Base-by-base conservation (phyloP, 148 eudicot species). In the Rheum nobile region DNA sequence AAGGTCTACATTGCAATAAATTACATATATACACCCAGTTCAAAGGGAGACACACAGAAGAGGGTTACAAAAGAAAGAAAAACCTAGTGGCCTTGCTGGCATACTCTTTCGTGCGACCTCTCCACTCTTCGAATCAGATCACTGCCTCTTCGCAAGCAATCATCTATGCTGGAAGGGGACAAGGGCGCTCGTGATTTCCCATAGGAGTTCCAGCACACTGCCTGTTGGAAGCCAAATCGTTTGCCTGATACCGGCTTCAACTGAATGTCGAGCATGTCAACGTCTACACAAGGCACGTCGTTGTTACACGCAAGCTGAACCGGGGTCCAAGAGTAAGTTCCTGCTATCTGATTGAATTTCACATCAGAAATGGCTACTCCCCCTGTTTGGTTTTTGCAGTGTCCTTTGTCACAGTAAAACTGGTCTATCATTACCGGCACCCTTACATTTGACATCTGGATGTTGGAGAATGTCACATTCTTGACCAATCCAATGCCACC, bases 401-500 rank as follows among this genome's bases (percentile, higher is more conserved):
- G 44, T 6, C 50, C 24, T 41, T 87, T 85, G 78, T 90, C 88
- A 68, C 97, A 92, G 31, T 92, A 92, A 80, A 84, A 92, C 72
- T 90, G 97, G 75, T 90, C 89, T 0, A 92, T 88, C 50, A 80
- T 75, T 48, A 92, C 59, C 0, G 96, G 96, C 16, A 89, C 86
- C 79, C 90, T 83, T 4, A 90, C 97, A 44, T 92, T 75, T 0
- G 80, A 75, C 55, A 90, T 90, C 70, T 81, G 87, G 71, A 92
- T 87, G 74, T 80, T 82, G 2, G 92, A 84, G 65, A 90, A 88
- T 44, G 97, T 69, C 37, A 92, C 81, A 72, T 92, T 92, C 71
- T 82, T 90, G 7, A 89, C 97, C 0, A 77, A 80, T 74, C 97
- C 96, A 19, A 78, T 76, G 5, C 95, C 97, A 24, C 97, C 97